Evolutionary conservation across 176 grass and related monocot genomes (phyloP).

Genomic region (Neostapfia colusana): DNA sequence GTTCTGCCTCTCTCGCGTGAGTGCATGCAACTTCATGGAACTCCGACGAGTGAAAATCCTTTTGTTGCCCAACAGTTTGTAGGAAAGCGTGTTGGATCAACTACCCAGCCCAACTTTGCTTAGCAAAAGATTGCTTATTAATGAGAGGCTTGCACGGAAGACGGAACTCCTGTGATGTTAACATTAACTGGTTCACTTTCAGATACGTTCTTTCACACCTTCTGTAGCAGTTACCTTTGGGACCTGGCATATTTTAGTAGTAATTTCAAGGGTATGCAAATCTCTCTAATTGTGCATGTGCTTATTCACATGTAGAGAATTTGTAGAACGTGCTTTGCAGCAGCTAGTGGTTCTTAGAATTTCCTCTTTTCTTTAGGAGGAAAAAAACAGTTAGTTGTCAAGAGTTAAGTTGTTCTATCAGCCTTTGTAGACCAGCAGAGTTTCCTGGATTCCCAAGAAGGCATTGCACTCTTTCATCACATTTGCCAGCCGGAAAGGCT

Average conservation of each 20-base stretch:
- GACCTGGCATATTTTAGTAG: not conserved
- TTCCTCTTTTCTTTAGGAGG: not conserved
- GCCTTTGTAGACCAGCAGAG: too few relatives aligned
- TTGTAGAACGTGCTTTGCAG: not conserved
- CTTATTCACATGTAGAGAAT: constrained; percentile 14
- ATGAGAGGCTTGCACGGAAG: not conserved
- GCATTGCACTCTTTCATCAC: not conserved
- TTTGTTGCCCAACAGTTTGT: too few relatives aligned
- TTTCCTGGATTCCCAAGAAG: not conserved
- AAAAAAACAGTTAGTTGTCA: too few relatives aligned
- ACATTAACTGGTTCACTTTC: not conserved
- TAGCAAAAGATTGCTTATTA: not conserved
- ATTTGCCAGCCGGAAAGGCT: too few relatives aligned
- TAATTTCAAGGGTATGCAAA: not conserved
- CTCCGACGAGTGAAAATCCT: too few relatives aligned
- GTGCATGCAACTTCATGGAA: too few relatives aligned
- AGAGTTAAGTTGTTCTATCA: too few relatives aligned
- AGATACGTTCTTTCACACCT: not conserved
- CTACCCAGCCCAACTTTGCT: not conserved
- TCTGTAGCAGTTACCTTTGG: not conserved
- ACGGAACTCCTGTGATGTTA: not conserved
- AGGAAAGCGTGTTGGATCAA: not conserved
- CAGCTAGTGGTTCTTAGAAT: not conserved
- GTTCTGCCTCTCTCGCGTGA: too few relatives aligned
- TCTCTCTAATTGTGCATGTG: not conserved